These are phyloP conservation scores for Sporothrix mexicana DNA, from an alignment of 2,329 filamentous ascomycete genomes.

Conservation along the genomic window DNA sequence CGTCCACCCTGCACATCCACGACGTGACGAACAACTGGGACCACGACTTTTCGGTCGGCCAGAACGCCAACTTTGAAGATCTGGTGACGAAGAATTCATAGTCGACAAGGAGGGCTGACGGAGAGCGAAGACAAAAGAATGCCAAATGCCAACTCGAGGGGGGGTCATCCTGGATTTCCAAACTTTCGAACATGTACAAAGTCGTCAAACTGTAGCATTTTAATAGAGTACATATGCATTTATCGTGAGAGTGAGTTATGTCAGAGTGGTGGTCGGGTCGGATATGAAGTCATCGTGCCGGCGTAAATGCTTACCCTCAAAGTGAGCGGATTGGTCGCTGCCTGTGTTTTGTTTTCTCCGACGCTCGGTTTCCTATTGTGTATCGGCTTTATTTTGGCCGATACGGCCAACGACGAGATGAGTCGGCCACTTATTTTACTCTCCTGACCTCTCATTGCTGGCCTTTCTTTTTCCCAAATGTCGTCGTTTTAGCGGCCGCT, in stretches of 20 bases:
- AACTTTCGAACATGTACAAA: neutral
- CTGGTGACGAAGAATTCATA: slow-evolving; percentile 32
- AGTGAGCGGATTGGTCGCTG: neutral
- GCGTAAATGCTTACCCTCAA: neutral
- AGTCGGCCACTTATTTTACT: too few species aligned
- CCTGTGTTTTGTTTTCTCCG: neutral
- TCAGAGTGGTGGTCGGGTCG: too few species aligned
- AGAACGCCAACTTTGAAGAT: slow-evolving; percentile 39
- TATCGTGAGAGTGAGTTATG: too few species aligned
- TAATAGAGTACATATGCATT: slow-evolving; percentile 22
- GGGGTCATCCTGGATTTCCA: neutral
- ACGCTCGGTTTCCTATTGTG: too few species aligned
- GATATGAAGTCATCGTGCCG: neutral
- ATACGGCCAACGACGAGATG: neutral
- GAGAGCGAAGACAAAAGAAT: neutral
- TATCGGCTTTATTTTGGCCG: neutral
- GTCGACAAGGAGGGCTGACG: neutral
- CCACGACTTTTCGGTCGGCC: slow-evolving; percentile 40
- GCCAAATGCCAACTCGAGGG: neutral
- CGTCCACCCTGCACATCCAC: slow-evolving; percentile 40
- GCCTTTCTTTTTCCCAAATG: neutral
- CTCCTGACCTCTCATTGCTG: too few species aligned
- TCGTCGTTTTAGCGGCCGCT: slow-evolving; percentile 27
- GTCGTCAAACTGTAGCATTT: neutral
- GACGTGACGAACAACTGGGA: slow-evolving; percentile 42